Evolutionary conservation across 257 asterid species (phyloP).

Genomic region (Solanum paucissectum): DNA sequence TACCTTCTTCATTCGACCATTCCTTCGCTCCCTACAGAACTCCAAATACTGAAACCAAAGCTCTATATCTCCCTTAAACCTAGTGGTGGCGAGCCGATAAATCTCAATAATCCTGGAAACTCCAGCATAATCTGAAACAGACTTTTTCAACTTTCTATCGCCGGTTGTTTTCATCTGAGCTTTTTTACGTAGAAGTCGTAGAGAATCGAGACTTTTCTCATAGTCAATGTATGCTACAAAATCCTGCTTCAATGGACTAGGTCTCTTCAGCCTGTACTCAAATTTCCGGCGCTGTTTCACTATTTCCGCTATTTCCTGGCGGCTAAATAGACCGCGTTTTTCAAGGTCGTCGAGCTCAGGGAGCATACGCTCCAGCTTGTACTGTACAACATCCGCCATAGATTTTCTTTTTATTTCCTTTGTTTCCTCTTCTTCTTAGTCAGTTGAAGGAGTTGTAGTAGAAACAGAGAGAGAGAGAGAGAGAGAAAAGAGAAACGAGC

Average conservation of each 20-base stretch:
- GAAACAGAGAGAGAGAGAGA: background rate
- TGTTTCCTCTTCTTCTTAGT: background rate
- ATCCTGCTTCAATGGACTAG: conserved; percentile 70
- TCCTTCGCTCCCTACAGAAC: conserved; percentile 57
- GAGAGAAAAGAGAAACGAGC: background rate
- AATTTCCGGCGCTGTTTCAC: conserved; percentile 88
- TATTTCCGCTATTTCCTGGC: conserved; percentile 69
- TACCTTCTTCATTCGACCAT: conserved; percentile 88
- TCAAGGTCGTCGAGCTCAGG: conserved; percentile 78
- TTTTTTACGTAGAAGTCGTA: conserved; percentile 63
- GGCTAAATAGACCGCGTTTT: conserved; percentile 61
- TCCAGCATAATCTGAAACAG: conserved; percentile 65
- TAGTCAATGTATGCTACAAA: conserved; percentile 64
- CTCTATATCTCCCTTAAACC: conserved; percentile 83
- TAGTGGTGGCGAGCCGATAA: conserved; percentile 64
- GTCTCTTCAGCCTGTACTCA: conserved; percentile 91
- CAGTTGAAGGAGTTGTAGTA: background rate
- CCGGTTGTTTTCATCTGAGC: conserved; percentile 22
- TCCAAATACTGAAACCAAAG: conserved; percentile 96
- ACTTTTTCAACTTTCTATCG: conserved; percentile 36
- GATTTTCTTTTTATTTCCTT: background rate
- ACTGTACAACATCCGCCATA: conserved; percentile 95
- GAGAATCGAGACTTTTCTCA: conserved; percentile 67
- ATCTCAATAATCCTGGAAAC: conserved; percentile 61
- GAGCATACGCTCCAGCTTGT: conserved; percentile 89